A percentile compares a stretch with the other conserved stretches of the same genome.
These are phyloP conservation scores for Tuber umbilicatum DNA, from an alignment of 495 filamentous ascomycete species.

Conservation along the genomic window DNA sequence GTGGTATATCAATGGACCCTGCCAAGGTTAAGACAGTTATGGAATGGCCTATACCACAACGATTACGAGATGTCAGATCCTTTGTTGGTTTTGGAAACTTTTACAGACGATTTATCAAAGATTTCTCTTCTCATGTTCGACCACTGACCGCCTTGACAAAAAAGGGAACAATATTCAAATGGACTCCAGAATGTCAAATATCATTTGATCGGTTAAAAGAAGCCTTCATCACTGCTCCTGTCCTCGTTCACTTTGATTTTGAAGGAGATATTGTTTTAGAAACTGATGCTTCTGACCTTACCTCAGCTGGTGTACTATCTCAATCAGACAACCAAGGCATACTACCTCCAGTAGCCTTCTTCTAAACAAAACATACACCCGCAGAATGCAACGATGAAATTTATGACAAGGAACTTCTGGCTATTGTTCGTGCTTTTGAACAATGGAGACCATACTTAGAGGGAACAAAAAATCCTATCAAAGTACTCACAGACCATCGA, in stretches of 20 bases:
- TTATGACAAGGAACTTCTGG: not conserved
- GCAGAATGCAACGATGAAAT: not conserved
- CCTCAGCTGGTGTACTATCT: not conserved
- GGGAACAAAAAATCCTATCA: no score
- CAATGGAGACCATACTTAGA: no score
- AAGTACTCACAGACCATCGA: no score
- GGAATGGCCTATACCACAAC: conserved; percentile 17
- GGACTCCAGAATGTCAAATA: not conserved
- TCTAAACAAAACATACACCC: not conserved
- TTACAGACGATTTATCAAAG: conserved; percentile 10
- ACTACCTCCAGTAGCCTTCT: no score
- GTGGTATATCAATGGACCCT: not conserved
- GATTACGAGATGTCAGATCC: conserved; percentile 15
- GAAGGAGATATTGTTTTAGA: conserved; percentile 35
- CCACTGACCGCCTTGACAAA: not conserved
- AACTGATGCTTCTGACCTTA: conserved; percentile 10
- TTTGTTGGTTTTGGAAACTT: conserved; percentile 29
- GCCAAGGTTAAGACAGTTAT: conserved; percentile 6
- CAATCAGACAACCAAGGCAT: not conserved
- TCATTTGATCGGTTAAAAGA: not conserved
- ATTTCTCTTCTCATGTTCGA: not conserved
- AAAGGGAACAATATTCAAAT: not conserved
- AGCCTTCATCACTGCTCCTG: not conserved
- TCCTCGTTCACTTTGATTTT: not conserved
- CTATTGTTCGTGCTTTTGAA: no score